Conservation (phyloP, 208 protist genomes). For the Novymonas esmeraldas region DNA sequence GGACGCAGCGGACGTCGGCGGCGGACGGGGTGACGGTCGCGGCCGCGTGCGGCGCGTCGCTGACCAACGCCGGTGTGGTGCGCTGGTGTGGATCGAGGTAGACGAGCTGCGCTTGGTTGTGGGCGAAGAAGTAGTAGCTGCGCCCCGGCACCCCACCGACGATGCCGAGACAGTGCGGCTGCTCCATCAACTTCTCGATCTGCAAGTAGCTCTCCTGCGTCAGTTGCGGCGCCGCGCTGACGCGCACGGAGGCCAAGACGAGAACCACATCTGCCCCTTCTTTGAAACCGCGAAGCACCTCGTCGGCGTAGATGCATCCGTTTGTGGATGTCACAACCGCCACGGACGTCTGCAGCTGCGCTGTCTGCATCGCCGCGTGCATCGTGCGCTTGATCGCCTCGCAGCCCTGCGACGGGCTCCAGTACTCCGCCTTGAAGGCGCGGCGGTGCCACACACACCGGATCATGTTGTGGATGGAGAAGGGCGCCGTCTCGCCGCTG, state of each 20-base stretch:
- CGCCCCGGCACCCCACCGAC: conserved; percentile 67
- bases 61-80: conserved; percentile 41
- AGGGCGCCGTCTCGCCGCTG: conserved; percentile 39
- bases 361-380: conserved; percentile 34
- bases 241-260: conserved; percentile 60
- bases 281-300: conserved; percentile 44
- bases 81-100: conserved; percentile 80
- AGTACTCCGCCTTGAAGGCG: conserved; percentile 69
- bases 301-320: conserved; percentile 47
- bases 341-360: conserved; percentile 38
- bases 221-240: conserved; percentile 39
- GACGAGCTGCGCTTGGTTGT: conserved; percentile 53
- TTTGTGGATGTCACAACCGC: conserved; percentile 45
- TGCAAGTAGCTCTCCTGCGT: conserved; percentile 60
- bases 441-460: conserved; percentile 31
- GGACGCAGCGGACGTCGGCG: conserved; percentile 50
- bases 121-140: conserved; percentile 82
- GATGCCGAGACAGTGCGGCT: conserved; percentile 59
- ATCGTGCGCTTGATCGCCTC: conserved; percentile 62
- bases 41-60: conserved; percentile 5
- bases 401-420: conserved; percentile 75
- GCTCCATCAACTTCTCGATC: conserved; percentile 60
- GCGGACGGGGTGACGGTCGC: conserved; percentile 37
- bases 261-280: conserved; percentile 50
- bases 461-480: conserved; percentile 77